Evolutionary conservation across 345 rosid genomes (phyloP).

Genomic region (Eucalyptus shirleyi): DNA sequence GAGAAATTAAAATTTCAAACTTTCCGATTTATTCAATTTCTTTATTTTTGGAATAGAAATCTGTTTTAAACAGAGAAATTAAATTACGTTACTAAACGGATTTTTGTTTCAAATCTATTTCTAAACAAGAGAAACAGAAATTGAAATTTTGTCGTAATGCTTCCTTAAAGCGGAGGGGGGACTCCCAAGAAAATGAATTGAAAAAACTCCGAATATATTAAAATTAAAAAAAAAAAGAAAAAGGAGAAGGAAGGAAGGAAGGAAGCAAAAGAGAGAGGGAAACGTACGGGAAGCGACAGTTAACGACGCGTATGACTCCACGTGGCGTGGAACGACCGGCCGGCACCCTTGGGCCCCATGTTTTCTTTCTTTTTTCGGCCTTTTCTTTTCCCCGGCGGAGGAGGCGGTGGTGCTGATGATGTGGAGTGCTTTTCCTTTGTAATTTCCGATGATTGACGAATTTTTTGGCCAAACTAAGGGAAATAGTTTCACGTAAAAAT

Average conservation of each 20-base stretch:
- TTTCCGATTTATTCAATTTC: no score
- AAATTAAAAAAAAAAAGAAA: no score
- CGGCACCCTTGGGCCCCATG: background rate
- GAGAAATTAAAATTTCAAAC: no score
- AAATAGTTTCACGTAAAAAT: background rate
- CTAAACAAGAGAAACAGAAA: no score
- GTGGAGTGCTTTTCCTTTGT: background rate
- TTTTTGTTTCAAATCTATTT: no score
- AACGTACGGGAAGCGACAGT: conserved; percentile 21
- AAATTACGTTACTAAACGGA: no score
- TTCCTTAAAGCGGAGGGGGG: no score
- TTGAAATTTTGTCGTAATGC: no score
- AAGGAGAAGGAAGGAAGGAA: no score
- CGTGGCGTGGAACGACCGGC: conserved; percentile 1
- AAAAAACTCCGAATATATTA: background rate
- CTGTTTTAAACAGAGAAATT: no score
- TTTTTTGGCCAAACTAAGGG: background rate
- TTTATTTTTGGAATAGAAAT: no score
- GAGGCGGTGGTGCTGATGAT: background rate
- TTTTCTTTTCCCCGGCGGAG: background rate
- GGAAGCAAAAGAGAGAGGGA: background rate
- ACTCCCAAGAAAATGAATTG: background rate
- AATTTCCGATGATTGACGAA: background rate
- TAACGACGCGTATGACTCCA: conserved; percentile 23
- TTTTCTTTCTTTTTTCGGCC: fast-evolving